These are phyloP conservation scores for Tetrahymena thermophila DNA, from an alignment of 73 alveolate species.

Conservation along the genomic window DNA sequence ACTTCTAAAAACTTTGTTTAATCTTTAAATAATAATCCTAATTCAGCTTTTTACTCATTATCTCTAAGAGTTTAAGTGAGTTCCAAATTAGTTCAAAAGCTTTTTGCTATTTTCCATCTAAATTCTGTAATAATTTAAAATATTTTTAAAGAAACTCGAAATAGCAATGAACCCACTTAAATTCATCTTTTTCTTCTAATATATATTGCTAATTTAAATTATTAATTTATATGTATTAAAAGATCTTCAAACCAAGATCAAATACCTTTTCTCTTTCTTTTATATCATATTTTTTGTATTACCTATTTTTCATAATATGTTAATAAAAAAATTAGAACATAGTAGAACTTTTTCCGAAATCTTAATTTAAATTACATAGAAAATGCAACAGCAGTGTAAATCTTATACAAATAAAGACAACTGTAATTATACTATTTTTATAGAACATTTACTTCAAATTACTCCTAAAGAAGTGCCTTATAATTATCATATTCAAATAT, in stretches of 20 bases:
- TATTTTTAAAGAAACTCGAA: not conserved
- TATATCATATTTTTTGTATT: not conserved
- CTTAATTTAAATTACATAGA: not conserved
- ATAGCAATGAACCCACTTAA: not conserved
- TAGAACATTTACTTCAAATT: not conserved
- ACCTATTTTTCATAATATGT: not conserved
- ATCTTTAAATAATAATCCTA: not conserved
- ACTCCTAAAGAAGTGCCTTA: not conserved
- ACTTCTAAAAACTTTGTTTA: not conserved
- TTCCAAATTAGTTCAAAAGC: not conserved
- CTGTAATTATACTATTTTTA: not conserved
- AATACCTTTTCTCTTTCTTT: not conserved
- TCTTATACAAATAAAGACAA: not conserved
- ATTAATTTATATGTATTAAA: not conserved
- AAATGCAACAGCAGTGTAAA: not conserved
- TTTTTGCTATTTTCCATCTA: not conserved
- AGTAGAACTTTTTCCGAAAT: not conserved
- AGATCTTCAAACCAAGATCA: not conserved
- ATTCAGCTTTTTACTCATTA: not conserved
- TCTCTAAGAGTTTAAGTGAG: not conserved
- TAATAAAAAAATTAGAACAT: not conserved
- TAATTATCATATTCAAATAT: not conserved
- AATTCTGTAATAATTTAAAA: not conserved
- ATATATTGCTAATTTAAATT: not conserved
- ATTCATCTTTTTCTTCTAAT: not conserved